phyloP scores from a whole-genome alignment of 257 asterid species.

The Forsythia suspensa region DNA sequence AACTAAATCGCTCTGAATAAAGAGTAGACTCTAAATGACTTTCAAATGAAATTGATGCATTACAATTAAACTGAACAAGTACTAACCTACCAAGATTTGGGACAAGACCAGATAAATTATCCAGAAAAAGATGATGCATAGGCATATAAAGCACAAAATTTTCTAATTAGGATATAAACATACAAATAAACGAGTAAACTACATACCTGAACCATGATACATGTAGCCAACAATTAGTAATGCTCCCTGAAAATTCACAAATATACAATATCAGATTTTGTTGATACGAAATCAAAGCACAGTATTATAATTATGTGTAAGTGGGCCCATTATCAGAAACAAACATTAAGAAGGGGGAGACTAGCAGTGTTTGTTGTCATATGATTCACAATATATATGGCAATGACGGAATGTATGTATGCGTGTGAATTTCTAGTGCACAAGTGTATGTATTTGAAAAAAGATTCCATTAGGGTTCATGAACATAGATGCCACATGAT shows the following conservation, averaged over 20 bases:
- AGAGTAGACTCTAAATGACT: not conserved
- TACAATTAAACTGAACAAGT: not conserved
- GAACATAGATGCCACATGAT: not conserved
- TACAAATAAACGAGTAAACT: not conserved
- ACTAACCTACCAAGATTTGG: not conserved
- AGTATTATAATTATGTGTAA: not conserved
- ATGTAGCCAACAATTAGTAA: slow-evolving; percentile 8
- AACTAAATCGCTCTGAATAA: not conserved
- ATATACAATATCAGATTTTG: not conserved
- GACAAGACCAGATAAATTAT: not conserved
- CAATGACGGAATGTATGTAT: not conserved
- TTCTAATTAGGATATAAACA: not conserved
- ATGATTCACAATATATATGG: not conserved
- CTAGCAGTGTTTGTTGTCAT: not conserved
- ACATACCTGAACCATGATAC: slow-evolving; percentile 8
- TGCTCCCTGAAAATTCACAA: slow-evolving; percentile 16
- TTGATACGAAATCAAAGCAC: not conserved
- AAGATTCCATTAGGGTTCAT: not conserved
- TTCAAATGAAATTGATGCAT: not conserved
- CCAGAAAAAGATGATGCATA: not conserved
- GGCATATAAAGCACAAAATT: not conserved
- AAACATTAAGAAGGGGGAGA: not conserved
- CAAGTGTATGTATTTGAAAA: no score
- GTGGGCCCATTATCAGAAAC: not conserved
- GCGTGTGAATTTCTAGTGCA: not conserved